Base-by-base conservation (phyloP, 73 alveolate species). In the Symbiodinium natans region DNA sequence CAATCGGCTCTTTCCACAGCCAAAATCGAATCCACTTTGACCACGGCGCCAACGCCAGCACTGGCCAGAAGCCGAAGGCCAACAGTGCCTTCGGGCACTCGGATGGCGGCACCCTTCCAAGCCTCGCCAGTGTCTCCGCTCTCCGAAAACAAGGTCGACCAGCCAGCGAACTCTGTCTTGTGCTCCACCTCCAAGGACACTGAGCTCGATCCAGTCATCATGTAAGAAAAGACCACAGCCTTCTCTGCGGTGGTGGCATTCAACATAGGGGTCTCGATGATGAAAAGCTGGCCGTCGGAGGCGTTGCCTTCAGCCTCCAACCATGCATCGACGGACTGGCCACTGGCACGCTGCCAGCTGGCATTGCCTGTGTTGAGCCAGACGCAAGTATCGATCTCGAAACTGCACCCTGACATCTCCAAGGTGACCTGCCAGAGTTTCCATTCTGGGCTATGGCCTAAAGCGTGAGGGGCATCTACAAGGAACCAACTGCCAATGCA, bases 71-170 rank as follows among this genome's bases (percentile, higher is more conserved):
- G 74, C 59, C 59, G 59, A 46, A 46, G 33, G 74, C 74, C 74
- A 56, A 56, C 74, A 56, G 74, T 56, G 74, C 74, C 74, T 56
- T 56, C 74, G 74, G 74, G 74, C 74, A 56, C 74, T 19, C 74
- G 74, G 74, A 56, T 56, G 74, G 74, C 5, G 74, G 74, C 74
- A 56, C 74, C 74, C 74, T 56, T 56, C 31, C 74, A 13, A 8
- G 33, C 75, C 33, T 15, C 75, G 75, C 36, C 75, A 56, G 27
- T 15, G 75, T 56, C 75, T 0, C 31, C 75, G 34, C 2, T 17
- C 6, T 56, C 1, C 27, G 27, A 15, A 56, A 56, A 56, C 75
- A 56, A 56, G 75, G 34, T 56, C 75, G 74, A 56, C 74, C 74
- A 56, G 74, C 74, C 31, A 56, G 74, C 25, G 33, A 56, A 56